These are phyloP conservation scores for Ettlia oleoabundans DNA, from an alignment of 139 green algal species.

Conservation along the genomic window DNA sequence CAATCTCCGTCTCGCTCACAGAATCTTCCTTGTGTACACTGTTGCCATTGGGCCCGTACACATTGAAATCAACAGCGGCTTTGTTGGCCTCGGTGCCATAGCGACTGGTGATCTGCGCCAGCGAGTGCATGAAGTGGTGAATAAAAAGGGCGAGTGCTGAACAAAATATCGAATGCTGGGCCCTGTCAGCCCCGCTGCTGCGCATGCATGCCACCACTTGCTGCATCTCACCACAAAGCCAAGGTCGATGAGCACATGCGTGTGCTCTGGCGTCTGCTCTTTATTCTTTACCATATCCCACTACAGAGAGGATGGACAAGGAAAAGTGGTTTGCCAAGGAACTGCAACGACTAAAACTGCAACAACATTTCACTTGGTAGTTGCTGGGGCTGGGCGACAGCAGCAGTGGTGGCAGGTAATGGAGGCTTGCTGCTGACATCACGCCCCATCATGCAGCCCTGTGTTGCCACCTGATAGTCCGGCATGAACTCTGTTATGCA, in stretches of 20 bases:
- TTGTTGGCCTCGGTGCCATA: conserved; percentile 51
- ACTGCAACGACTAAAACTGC: too few species aligned
- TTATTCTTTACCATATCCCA: conserved; percentile 43
- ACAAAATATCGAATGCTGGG: background rate
- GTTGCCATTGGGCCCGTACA: conserved; percentile 38
- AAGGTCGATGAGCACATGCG: conserved; percentile 38
- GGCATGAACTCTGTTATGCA: conserved; percentile 46
- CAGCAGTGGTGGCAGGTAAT: background rate
- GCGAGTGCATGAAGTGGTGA: too few species aligned
- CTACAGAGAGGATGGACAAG: conserved; percentile 3
- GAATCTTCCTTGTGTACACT: conserved; percentile 36
- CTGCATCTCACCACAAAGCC: conserved; percentile 38
- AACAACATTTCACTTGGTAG: too few species aligned
- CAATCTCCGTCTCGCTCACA: conserved; percentile 42
- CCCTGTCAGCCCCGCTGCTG: too few species aligned
- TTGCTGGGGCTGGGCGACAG: too few species aligned
- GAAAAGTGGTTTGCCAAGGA: background rate
- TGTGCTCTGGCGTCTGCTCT: conserved; percentile 18
- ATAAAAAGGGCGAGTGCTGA: background rate
- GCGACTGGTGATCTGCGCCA: conserved; percentile 39
- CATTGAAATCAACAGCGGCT: conserved; percentile 39
- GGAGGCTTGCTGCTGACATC: background rate
- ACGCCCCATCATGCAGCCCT: too few species aligned
- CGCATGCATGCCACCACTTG: background rate
- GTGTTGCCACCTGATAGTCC: conserved; percentile 28